Base-by-base conservation (phyloP, 177 flowering plant genomes). In the Tripterygium wilfordii region DNA sequence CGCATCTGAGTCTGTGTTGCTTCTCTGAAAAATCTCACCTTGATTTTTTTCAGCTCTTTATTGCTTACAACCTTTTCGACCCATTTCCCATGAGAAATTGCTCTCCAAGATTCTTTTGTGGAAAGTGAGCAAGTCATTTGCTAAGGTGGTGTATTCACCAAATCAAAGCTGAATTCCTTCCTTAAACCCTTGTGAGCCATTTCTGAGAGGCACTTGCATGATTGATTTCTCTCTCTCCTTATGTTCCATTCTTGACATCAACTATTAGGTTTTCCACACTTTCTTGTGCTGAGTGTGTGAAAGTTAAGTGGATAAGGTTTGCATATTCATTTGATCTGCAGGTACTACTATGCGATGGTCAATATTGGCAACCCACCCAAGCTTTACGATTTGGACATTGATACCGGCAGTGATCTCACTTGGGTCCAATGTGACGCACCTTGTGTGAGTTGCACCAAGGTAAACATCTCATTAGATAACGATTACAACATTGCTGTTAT, bases 381-480 rank as follows among this genome's bases (percentile, higher is more conserved):
- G 65, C 69, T 74, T 13, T 88, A 67, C 62, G 74, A 45, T 49
- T 79, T 92, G 22, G 95, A 92, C 58, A 65, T 89, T 22, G 98
- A 92, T 71, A 75, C 94, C 1, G 98, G 98, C 49, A 92, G 98
- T 56, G 94, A 88, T 46, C 83, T 92, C 46, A 82, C 96, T 23
- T 92, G 98, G 98, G 72, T 92, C 36, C 95, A 88, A 57, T 92
- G 95, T 63, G 85, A 92, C 58, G 94, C 89, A 22, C 98, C 98
- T 38, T 88, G 98, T 55, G 51, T 52, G 10, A 58, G 68, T 17
- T 92, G 96, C 55, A 59, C 62, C 10, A 50, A 62, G 72, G 98
- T 92, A 69, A 61, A 16, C 12, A 2, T 13, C 18, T 16, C 42
- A 4, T 5, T 10, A 10, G 4, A 15, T 15, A 15, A 10, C 8